phyloP scores from a whole-genome alignment of 75 land plant genomes.

The Cryptomeria japonica region DNA sequence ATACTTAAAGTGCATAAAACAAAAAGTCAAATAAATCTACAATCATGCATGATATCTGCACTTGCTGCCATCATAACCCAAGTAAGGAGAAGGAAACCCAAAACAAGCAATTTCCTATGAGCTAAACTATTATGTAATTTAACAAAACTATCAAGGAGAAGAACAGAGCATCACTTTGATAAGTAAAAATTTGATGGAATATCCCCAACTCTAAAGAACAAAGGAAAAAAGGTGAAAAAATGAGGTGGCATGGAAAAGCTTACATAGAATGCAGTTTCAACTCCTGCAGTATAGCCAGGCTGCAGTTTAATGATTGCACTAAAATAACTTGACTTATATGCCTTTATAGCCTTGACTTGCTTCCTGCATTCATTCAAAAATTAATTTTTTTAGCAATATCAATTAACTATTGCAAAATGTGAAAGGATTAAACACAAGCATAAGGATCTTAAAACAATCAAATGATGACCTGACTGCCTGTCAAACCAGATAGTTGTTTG shows the following conservation, averaged over 20 bases:
- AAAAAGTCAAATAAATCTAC: too few relatives aligned
- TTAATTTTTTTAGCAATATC: not conserved
- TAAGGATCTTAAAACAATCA: not conserved
- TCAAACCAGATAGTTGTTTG: conserved; percentile 67
- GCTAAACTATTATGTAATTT: too few relatives aligned
- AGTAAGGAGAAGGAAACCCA: too few relatives aligned
- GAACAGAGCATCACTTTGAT: too few relatives aligned
- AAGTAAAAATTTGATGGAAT: too few relatives aligned
- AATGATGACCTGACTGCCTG: conserved; percentile 40
- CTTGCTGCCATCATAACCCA: too few relatives aligned
- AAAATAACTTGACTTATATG: conserved; percentile 60
- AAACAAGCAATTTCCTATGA: too few relatives aligned
- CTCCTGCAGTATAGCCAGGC: conserved; percentile 76
- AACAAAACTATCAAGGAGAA: too few relatives aligned
- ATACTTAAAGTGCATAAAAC: too few relatives aligned
- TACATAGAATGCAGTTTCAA: conserved; percentile 71
- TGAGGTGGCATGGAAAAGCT: not conserved
- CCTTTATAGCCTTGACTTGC: conserved; percentile 57
- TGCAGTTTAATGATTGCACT: conserved; percentile 69
- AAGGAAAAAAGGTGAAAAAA: not conserved
- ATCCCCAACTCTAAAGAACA: too few relatives aligned
- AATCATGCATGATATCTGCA: too few relatives aligned
- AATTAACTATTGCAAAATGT: not conserved
- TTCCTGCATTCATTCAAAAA: conserved; percentile 35
- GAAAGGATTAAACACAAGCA: not conserved